Evolutionary conservation across 2,329 filamentous ascomycete genomes (phyloP).

Genomic region (Penicillium sp.): DNA sequence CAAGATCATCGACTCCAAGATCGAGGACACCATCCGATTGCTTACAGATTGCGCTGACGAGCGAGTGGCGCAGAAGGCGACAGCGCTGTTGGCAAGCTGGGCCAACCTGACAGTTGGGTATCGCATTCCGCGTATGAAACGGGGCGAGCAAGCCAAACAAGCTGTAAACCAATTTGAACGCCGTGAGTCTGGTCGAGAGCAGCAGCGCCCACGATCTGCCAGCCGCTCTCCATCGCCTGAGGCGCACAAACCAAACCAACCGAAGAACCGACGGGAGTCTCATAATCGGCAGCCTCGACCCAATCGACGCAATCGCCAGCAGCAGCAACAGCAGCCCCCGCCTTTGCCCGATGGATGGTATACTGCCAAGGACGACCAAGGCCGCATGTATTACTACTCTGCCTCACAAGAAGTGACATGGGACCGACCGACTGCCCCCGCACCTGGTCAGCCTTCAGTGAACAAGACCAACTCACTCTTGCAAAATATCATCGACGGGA

Average conservation of each 20-base stretch:
- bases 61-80: slow-evolving; percentile 70
- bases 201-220: slow-evolving; percentile 51
- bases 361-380: slow-evolving; percentile 65
- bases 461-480: slow-evolving; percentile 73
- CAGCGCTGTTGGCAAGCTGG: slow-evolving; percentile 77
- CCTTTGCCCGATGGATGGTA: slow-evolving; percentile 84
- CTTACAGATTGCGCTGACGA: slow-evolving; percentile 69
- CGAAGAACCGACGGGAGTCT: slow-evolving; percentile 36
- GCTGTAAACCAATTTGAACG: slow-evolving; percentile 66
- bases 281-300: slow-evolving; percentile 51
- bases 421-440: slow-evolving; percentile 71
- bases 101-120: slow-evolving; percentile 86
- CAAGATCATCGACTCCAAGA: slow-evolving; percentile 95
- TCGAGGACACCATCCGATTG: slow-evolving; percentile 75
- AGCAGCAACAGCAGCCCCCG: slow-evolving; percentile 20
- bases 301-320: slow-evolving; percentile 55
- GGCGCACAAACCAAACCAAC: neutral
- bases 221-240: slow-evolving; percentile 46
- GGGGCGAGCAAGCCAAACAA: slow-evolving; percentile 54
- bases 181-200: slow-evolving; percentile 50
- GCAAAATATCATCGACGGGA: slow-evolving; percentile 81
- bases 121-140: slow-evolving; percentile 86
- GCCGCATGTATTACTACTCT: slow-evolving; percentile 83
- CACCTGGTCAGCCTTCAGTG: slow-evolving; percentile 58
- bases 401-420: slow-evolving; percentile 76